Evolutionary conservation across 345 rosid genomes (phyloP).

Genomic region (Eucalyptus pumila): DNA sequence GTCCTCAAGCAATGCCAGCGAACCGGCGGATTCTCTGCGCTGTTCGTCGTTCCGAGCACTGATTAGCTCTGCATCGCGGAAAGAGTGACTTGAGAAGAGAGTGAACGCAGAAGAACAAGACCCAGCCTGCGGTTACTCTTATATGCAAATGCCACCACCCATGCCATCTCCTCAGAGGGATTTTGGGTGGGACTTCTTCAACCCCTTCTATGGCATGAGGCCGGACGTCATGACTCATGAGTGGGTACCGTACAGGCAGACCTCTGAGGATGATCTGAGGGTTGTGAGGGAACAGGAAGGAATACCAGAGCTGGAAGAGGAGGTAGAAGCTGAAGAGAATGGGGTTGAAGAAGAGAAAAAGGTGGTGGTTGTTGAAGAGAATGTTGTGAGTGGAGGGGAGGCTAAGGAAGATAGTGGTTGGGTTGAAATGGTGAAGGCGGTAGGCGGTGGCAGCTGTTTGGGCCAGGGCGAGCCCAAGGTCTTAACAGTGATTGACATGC

Average conservation of each 20-base stretch:
- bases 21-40: too few relatives aligned
- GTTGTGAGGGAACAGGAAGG: constrained; percentile 61
- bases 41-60: too few relatives aligned
- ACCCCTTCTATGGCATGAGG: too few relatives aligned
- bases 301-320: constrained; percentile 68
- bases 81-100: too few relatives aligned
- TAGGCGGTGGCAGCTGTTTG: constrained; percentile 2
- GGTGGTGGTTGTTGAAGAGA: constrained; percentile 9
- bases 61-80: too few relatives aligned
- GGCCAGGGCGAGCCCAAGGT: constrained; percentile 27
- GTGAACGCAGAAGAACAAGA: too few relatives aligned
- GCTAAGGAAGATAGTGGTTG: constrained; percentile 1
- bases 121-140: too few relatives aligned
- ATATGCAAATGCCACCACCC: too few relatives aligned
- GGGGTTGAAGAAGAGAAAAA: constrained; percentile 4
- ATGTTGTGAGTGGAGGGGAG: background rate
- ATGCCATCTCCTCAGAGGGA: too few relatives aligned
- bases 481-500: constrained; percentile 23
- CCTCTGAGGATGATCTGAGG: constrained; percentile 43
- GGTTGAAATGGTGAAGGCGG: constrained; percentile 10
- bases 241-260: background rate
- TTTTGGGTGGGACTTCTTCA: too few relatives aligned
- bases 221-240: too few relatives aligned
- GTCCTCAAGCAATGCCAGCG: too few relatives aligned
- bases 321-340: constrained; percentile 2